A percentile compares a stretch with the other conserved stretches of the same genome.
These are phyloP conservation scores for Aaosphaeria pasadenensis DNA, from an alignment of 2,329 filamentous ascomycete species.

Conservation along the genomic window DNA sequence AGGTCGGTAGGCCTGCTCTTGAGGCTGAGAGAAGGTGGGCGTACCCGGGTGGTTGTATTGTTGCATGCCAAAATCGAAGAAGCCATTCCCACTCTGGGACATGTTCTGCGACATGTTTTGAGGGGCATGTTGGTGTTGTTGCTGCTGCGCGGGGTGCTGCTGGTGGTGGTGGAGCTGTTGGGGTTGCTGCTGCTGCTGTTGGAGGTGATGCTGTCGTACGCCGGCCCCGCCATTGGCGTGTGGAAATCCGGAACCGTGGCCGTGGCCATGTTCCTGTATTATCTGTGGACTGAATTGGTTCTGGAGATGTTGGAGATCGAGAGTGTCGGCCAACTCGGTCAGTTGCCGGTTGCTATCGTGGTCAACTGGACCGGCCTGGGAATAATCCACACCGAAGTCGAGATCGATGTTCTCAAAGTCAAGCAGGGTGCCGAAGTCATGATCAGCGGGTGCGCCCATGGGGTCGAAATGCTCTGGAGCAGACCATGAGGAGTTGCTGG, in stretches of 20 bases:
- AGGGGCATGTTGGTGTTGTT: not conserved
- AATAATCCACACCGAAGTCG: slow-evolving; percentile 27
- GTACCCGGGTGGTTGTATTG: slow-evolving; percentile 35
- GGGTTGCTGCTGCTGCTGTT: slow-evolving; percentile 3
- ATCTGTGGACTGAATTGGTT: slow-evolving; percentile 24
- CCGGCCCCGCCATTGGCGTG: slow-evolving; percentile 2
- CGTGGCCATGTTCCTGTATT: slow-evolving; percentile 23
- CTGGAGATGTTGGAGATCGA: slow-evolving; percentile 22
- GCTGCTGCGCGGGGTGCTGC: slow-evolving; percentile 9
- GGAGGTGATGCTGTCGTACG: slow-evolving; percentile 5
- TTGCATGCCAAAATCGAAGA: slow-evolving; percentile 35
- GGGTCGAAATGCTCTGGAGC: slow-evolving; percentile 38
- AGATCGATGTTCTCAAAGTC: slow-evolving; percentile 37
- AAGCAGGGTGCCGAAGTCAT: slow-evolving; percentile 43
- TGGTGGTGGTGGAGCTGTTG: slow-evolving; percentile 3
- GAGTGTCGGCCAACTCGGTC: slow-evolving; percentile 27
- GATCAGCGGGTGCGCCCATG: slow-evolving; percentile 40
- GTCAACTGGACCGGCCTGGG: slow-evolving; percentile 11
- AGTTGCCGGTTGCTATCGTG: slow-evolving; percentile 22
- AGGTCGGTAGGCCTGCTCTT: slow-evolving; percentile 45
- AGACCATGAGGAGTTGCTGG: slow-evolving; percentile 36
- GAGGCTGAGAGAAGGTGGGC: slow-evolving; percentile 38
- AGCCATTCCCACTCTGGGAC: slow-evolving; percentile 18
- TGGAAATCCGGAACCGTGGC: not conserved
- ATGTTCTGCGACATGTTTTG: slow-evolving; percentile 10